These are phyloP conservation scores for Suhomyces taliae DNA, from an alignment of 1,139 yeast genomes.

Conservation along the genomic window DNA sequence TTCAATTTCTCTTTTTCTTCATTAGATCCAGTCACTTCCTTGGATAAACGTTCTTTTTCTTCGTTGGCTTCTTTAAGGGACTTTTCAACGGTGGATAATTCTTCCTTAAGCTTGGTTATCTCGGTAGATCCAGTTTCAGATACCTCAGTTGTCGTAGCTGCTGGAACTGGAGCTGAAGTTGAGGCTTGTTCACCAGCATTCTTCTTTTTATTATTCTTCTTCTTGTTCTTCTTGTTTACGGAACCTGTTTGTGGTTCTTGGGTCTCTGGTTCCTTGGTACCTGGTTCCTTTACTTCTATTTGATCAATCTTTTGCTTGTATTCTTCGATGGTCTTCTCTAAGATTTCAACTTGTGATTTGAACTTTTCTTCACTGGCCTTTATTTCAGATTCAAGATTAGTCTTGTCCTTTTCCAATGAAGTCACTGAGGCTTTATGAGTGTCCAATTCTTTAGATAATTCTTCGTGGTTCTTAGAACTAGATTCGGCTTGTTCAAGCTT, in stretches of 20 bases:
- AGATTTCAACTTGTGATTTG: background rate
- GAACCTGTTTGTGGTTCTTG: slow-evolving; percentile 1
- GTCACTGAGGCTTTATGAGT: background rate
- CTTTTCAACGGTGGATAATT: background rate
- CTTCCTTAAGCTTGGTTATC: background rate
- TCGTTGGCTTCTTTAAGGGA: slow-evolving; percentile 1
- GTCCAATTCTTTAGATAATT: slow-evolving; percentile 1
- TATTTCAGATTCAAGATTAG: slow-evolving; percentile 2
- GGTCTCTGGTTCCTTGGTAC: background rate
- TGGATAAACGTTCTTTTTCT: slow-evolving; percentile 1
- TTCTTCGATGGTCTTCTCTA: background rate
- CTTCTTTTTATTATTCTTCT: slow-evolving; percentile 8
- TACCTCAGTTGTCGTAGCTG: background rate
- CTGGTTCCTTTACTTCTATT: background rate
- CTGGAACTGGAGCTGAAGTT: background rate
- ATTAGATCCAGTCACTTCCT: slow-evolving; percentile 3
- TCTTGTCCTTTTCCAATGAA: slow-evolving; percentile 3
- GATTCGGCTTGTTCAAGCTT: background rate
- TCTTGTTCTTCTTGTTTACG: slow-evolving; percentile 3
- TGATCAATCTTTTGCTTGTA: background rate
- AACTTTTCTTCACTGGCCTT: background rate
- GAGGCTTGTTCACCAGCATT: background rate
- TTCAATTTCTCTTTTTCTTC: slow-evolving; percentile 3
- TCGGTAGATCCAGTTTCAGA: background rate
- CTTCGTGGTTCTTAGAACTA: background rate